These are phyloP conservation scores for Pyrenophora seminiperda DNA, from an alignment of 2,329 filamentous ascomycete species.

Conservation along the genomic window DNA sequence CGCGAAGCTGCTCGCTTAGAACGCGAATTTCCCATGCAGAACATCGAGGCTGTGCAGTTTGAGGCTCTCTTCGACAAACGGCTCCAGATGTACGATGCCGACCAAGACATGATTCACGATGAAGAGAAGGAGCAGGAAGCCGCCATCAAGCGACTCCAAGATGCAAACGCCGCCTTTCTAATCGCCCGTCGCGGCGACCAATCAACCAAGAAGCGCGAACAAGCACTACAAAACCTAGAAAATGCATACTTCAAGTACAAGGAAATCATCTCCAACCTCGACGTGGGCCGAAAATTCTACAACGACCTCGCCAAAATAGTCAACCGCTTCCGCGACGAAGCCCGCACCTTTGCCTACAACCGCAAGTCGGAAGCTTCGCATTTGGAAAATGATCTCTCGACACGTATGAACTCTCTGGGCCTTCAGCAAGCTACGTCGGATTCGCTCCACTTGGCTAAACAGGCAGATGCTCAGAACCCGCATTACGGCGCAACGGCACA, in stretches of 20 bases:
- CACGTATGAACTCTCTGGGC: constrained; percentile 64
- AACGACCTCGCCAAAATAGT: constrained; percentile 93
- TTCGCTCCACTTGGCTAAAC: constrained; percentile 52
- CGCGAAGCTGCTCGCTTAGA: constrained; percentile 84
- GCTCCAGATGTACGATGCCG: constrained; percentile 79
- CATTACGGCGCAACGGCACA: constrained; percentile 58
- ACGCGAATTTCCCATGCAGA: constrained; percentile 81
- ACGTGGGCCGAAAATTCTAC: constrained; percentile 93
- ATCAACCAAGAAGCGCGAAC: constrained; percentile 75
- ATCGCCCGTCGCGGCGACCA: constrained; percentile 71
- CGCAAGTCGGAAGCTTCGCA: constrained; percentile 79
- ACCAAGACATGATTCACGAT: constrained; percentile 71
- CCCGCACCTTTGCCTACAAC: constrained; percentile 77
- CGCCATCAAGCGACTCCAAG: constrained; percentile 69
- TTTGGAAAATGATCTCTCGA: constrained; percentile 70
- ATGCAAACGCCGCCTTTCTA: constrained; percentile 79
- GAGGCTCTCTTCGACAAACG: constrained; percentile 87
- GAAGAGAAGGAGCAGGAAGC: constrained; percentile 79
- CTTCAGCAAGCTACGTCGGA: constrained; percentile 53
- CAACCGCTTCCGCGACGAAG: constrained; percentile 80
- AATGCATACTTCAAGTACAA: constrained; percentile 96
- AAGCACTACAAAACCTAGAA: constrained; percentile 84
- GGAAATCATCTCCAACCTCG: constrained; percentile 89
- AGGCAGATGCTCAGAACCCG: constrained; percentile 61
- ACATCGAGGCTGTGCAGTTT: constrained; percentile 86